Conservation (phyloP, 768 basidiomycete genomes). For the Tricholoma sp. region DNA sequence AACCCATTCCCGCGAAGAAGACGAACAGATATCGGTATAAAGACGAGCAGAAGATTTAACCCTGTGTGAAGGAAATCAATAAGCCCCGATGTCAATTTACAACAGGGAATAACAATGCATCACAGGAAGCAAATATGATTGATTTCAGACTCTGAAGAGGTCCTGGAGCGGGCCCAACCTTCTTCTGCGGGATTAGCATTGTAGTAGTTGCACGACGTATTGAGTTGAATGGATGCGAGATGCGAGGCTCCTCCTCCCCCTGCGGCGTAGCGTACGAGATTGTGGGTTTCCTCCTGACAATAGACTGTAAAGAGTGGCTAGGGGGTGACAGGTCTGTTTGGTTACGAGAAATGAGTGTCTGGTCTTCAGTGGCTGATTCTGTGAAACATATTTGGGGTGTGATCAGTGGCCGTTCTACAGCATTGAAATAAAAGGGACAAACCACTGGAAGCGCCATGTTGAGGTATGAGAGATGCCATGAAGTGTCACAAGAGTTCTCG, state of each 20-base stretch:
- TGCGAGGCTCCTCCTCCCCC: neutral
- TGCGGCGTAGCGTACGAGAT: neutral
- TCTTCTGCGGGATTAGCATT: conserved; percentile 34
- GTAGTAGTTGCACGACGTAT: conserved; percentile 15
- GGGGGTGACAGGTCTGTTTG: neutral
- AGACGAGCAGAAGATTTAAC: conserved; percentile 66
- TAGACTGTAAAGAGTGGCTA: neutral
- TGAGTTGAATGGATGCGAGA: neutral
- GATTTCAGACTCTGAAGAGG: conserved; percentile 43
- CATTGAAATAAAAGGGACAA: neutral
- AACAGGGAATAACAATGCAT: no score
- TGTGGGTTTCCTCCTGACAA: neutral
- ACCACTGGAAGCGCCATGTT: neutral
- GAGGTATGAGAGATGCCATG: neutral
- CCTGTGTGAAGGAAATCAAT: conserved; percentile 30
- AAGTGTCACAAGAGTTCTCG: no score
- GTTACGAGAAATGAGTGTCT: neutral
- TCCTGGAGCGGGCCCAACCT: conserved; percentile 41
- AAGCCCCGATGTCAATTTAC: neutral
- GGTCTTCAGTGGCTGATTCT: neutral
- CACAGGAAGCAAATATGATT: conserved; percentile 56
- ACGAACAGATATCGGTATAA: conserved; percentile 65
- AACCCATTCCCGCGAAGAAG: neutral
- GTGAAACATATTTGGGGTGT: neutral
- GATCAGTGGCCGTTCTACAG: neutral